A percentile compares a stretch with the other conserved stretches of the same genome.
Conservation (phyloP, 257 asterid species). For the Misopates orontium region DNA sequence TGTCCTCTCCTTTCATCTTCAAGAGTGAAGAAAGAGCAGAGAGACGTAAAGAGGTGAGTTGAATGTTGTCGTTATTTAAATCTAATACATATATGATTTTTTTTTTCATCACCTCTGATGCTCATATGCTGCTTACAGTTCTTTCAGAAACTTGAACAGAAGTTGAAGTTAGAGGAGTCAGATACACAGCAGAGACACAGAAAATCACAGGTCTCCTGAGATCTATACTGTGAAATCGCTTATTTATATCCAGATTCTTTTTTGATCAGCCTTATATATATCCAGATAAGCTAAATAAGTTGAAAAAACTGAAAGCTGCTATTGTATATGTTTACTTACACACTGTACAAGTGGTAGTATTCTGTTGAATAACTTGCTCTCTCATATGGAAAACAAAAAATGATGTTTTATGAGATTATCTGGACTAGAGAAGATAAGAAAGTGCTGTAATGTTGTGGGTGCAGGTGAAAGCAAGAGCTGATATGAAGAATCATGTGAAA, state of each 20-base stretch:
- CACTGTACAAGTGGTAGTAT: neutral
- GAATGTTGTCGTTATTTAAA: neutral
- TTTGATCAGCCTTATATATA: too few relatives aligned
- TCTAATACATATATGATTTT: neutral
- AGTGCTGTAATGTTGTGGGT: too few relatives aligned
- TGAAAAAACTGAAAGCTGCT: neutral
- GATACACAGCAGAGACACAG: constrained; percentile 44
- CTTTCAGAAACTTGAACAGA: constrained; percentile 72
- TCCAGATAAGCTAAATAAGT: constrained; percentile 4
- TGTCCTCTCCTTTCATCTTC: constrained; percentile 58
- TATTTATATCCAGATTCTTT: constrained; percentile 23
- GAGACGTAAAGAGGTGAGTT: constrained; percentile 78
- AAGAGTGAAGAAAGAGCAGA: constrained; percentile 85
- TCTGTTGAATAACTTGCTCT: neutral
- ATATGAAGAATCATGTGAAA: constrained; percentile 32
- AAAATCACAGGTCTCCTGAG: constrained; percentile 51
- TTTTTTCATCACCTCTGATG: constrained; percentile 26
- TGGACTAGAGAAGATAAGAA: neutral
- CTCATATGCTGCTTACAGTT: constrained; percentile 36
- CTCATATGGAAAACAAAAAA: neutral
- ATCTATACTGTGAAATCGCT: constrained; percentile 7
- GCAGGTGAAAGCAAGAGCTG: constrained; percentile 53
- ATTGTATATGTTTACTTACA: neutral
- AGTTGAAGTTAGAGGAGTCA: constrained; percentile 42
- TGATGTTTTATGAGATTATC: neutral